phyloP scores from a whole-genome alignment of 78 protist genomes.

The Blattamonas nauphoetae region DNA sequence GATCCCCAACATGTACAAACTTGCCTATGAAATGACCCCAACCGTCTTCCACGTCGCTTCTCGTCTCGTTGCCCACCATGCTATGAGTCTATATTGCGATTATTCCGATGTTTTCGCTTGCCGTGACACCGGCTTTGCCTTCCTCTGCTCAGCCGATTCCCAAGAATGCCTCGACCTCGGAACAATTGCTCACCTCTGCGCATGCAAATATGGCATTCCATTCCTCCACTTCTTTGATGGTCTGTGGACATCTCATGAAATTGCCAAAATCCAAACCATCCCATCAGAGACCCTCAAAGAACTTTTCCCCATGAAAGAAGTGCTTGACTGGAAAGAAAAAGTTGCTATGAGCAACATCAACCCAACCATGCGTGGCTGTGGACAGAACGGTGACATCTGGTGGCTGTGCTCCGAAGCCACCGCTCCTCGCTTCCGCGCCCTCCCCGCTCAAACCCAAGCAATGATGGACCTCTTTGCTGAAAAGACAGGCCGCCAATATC shows the following conservation, averaged over 20 bases:
- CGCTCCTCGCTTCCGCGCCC: constrained; percentile 22
- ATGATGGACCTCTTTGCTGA: constrained; percentile 33
- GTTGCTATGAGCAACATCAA: constrained; percentile 36
- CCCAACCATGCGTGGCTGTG: constrained; percentile 47
- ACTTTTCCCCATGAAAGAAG: constrained; percentile 24
- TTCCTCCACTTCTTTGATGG: constrained; percentile 68
- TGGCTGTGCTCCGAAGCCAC: constrained; percentile 39
- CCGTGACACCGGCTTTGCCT: constrained; percentile 35
- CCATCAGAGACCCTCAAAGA: not conserved
- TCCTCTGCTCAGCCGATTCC: constrained; percentile 29
- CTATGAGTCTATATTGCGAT: constrained; percentile 50
- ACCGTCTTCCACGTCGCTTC: constrained; percentile 53
- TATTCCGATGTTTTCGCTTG: constrained; percentile 55
- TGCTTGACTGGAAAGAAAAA: constrained; percentile 15
- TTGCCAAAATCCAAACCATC: not conserved
- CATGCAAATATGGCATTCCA: constrained; percentile 37
- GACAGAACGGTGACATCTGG: constrained; percentile 37
- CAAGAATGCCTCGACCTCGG: constrained; percentile 54
- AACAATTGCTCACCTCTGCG: constrained; percentile 34
- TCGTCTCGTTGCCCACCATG: constrained; percentile 44
- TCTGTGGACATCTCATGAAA: constrained; percentile 41
- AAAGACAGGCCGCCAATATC: constrained; percentile 42
- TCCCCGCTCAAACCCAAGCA: constrained; percentile 20
- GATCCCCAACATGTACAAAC: constrained; percentile 62
- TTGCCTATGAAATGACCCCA: constrained; percentile 62